These are phyloP conservation scores for Blastobotrys apis DNA, from an alignment of 1,139 yeast genomes.

Conservation along the genomic window DNA sequence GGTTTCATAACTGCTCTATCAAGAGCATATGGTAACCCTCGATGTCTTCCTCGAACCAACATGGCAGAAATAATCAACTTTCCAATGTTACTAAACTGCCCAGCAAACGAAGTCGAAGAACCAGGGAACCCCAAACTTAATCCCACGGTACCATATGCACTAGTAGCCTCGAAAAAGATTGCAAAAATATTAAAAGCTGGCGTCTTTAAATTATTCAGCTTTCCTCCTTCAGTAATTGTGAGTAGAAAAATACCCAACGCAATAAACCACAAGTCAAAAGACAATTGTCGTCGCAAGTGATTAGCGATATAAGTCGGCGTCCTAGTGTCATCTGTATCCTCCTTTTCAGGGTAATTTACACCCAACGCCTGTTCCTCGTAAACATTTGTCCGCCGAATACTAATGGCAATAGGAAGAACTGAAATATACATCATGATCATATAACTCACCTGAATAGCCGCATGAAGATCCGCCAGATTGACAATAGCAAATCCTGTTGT, in stretches of 20 bases:
- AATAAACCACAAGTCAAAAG: slow-evolving; percentile 93
- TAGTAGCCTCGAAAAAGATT: slow-evolving; percentile 78
- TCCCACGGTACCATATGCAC: slow-evolving; percentile 97
- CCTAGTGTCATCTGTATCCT: slow-evolving; percentile 29
- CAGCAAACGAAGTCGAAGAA: slow-evolving; percentile 64
- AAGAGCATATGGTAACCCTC: slow-evolving; percentile 90
- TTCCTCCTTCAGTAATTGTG: slow-evolving; percentile 76
- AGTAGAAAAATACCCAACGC: slow-evolving; percentile 80
- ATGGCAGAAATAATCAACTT: slow-evolving; percentile 82
- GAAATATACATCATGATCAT: slow-evolving; percentile 98
- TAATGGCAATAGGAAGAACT: slow-evolving; percentile 90
- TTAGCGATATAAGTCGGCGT: slow-evolving; percentile 64
- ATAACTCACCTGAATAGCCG: slow-evolving; percentile 90
- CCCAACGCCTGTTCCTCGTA: slow-evolving; percentile 96
- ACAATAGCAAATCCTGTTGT: slow-evolving; percentile 87
- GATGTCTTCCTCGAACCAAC: slow-evolving; percentile 92
- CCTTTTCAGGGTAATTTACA: slow-evolving; percentile 50
- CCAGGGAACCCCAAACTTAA: slow-evolving; percentile 77
- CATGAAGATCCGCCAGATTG: slow-evolving; percentile 65
- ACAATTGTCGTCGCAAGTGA: slow-evolving; percentile 85
- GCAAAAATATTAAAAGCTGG: slow-evolving; percentile 58
- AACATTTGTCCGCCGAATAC: slow-evolving; percentile 93
- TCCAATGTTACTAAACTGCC: slow-evolving; percentile 65
- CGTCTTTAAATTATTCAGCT: slow-evolving; percentile 44
- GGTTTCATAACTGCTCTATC: slow-evolving; percentile 94